phyloP scores from a whole-genome alignment of 495 filamentous ascomycete species.

The Tuber brumale region DNA sequence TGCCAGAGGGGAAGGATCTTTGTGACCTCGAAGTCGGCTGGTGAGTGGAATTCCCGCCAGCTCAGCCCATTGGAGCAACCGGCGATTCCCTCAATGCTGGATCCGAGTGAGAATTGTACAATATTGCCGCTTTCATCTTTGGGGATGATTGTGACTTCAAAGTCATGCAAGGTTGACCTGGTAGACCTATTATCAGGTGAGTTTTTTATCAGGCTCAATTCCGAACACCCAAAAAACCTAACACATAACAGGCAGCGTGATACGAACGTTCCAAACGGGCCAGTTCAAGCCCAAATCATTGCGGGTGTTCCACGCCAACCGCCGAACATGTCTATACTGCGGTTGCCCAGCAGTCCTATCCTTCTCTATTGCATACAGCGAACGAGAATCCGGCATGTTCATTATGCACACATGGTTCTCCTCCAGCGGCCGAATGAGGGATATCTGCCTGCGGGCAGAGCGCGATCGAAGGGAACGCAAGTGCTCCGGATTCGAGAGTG shows the following conservation, averaged over 20 bases:
- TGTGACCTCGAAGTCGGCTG: conserved; percentile 36
- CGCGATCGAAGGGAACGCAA: conserved; percentile 39
- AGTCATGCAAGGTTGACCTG: conserved; percentile 40
- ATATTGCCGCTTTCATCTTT: conserved; percentile 36
- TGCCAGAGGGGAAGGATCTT: conserved; percentile 37
- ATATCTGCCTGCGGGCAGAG: conserved; percentile 39
- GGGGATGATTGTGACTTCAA: conserved; percentile 41
- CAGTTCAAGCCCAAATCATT: conserved; percentile 52
- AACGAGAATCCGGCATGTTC: conserved; percentile 50
- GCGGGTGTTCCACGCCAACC: conserved; percentile 48
- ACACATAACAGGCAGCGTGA: conserved; percentile 43
- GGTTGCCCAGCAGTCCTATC: conserved; percentile 49
- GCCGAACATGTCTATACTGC: conserved; percentile 46
- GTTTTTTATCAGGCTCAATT: conserved; percentile 2
- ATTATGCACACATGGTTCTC: conserved; percentile 55
- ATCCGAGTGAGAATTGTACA: conserved; percentile 33
- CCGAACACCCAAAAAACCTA: conserved; percentile 4
- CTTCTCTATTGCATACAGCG: conserved; percentile 52
- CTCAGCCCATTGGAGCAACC: conserved; percentile 34
- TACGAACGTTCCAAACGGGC: conserved; percentile 54
- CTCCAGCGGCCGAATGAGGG: conserved; percentile 30
- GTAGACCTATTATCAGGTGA: conserved; percentile 41
- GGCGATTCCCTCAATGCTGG: conserved; percentile 20
- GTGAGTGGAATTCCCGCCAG: conserved; percentile 36
- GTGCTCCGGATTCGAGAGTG: conserved; percentile 43